Conservation (phyloP, 208 protist genomes). For the Trypanosoma boissoni region DNA sequence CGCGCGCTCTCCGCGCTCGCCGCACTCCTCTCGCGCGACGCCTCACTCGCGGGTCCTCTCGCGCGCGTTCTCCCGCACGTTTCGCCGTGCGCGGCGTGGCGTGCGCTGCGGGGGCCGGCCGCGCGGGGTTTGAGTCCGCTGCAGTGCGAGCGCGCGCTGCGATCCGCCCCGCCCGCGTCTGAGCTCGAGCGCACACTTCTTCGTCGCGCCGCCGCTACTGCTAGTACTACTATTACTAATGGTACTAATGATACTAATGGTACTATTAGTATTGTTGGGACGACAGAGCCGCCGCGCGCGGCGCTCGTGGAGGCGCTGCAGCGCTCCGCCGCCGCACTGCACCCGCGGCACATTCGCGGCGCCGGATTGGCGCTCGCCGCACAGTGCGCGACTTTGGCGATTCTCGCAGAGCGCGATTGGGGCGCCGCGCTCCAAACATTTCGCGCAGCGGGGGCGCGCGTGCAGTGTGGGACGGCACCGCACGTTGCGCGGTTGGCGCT, state of each 20-base stretch:
- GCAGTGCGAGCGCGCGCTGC: conserved; percentile 61
- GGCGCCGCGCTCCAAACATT: conserved; percentile 37
- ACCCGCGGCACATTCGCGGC: conserved; percentile 6
- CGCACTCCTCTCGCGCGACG: conserved; percentile 1
- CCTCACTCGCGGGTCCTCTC: conserved; percentile 26
- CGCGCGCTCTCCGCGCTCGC: conserved; percentile 15
- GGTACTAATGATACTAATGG: too few relatives aligned
- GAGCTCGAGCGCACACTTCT: conserved; percentile 48
- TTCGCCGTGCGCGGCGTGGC: conserved; percentile 42
- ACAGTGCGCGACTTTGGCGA: conserved; percentile 31
- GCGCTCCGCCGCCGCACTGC: conserved; percentile 15
- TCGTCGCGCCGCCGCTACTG: conserved; percentile 50
- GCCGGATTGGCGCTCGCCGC: conserved; percentile 19
- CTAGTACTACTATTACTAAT: too few relatives aligned
- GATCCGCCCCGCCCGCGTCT: conserved; percentile 51
- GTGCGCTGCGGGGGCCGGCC: conserved; percentile 39
- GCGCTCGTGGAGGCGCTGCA: conserved; percentile 23
- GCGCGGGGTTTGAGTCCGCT: conserved; percentile 36
- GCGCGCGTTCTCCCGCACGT: conserved; percentile 42
- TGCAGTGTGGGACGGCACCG: conserved; percentile 39
- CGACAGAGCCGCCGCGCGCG: neutral
- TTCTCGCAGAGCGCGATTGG: conserved; percentile 62
- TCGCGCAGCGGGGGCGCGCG: conserved; percentile 25
- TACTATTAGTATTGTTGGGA: neutral
- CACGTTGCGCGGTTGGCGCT: conserved; percentile 61